A percentile compares a stretch with the other conserved stretches of the same genome.
These are phyloP conservation scores for Thelonectria discophora DNA, from an alignment of 2,329 filamentous ascomycete species.

Conservation along the genomic window DNA sequence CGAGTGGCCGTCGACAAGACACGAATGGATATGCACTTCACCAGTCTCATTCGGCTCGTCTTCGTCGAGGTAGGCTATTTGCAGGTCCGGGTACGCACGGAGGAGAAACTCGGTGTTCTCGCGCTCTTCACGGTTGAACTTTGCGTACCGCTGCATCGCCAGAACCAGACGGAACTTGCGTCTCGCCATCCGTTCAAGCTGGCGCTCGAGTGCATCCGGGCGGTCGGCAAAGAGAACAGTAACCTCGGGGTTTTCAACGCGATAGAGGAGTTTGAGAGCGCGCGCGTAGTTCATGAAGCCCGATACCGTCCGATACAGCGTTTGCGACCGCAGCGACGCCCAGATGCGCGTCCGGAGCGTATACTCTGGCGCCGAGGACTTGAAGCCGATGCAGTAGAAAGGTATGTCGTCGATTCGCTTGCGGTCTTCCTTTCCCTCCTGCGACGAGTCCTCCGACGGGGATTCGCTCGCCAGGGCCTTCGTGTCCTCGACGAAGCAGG, in stretches of 20 bases:
- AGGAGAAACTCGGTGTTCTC: constrained; percentile 99
- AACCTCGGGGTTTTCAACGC: constrained; percentile 98
- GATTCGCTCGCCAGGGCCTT: constrained; percentile 95
- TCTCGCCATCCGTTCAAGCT: constrained; percentile 96
- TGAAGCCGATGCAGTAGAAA: constrained; percentile 99
- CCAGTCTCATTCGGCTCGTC: constrained; percentile 93
- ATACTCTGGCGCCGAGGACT: constrained; percentile 97
- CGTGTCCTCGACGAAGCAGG: constrained; percentile 99
- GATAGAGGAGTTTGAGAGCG: constrained; percentile 97
- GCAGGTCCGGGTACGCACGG: constrained; percentile 94
- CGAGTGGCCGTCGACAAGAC: constrained; percentile 94
- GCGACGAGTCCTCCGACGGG: constrained; percentile 63
- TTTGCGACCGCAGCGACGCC: constrained; percentile 97
- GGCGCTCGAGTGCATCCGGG: constrained; percentile 96
- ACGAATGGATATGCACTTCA: constrained; percentile 93
- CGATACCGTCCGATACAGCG: constrained; percentile 95
- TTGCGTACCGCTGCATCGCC: constrained; percentile 98
- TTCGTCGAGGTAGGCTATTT: constrained; percentile 98
- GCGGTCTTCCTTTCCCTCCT: constrained; percentile 82
- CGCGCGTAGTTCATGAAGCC: constrained; percentile 99
- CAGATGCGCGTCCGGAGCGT: constrained; percentile 97
- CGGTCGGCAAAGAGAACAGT: constrained; percentile 99
- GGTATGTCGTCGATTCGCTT: constrained; percentile 98
- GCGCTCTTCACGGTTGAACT: constrained; percentile 99
- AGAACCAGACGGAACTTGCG: constrained; percentile 99